phyloP scores from a whole-genome alignment of 306 rosid genomes.

The Pyrus betulifolia region DNA sequence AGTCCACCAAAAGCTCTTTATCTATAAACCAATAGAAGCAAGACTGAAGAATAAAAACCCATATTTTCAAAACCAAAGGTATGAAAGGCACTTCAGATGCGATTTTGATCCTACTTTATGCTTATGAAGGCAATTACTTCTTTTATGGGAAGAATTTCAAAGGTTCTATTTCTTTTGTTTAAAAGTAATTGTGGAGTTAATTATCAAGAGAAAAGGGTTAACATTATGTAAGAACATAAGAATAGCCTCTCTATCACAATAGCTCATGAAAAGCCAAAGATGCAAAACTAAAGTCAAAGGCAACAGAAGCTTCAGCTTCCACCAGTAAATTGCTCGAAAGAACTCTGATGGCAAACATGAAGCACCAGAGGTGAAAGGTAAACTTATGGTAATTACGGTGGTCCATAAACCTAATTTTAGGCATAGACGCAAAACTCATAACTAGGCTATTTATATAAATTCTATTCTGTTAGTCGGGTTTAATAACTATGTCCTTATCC shows the following conservation, averaged over 20 bases:
- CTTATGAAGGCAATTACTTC: neutral
- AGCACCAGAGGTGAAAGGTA: neutral
- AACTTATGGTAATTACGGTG: neutral
- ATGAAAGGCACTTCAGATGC: neutral
- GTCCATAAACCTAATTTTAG: neutral
- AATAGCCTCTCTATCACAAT: neutral
- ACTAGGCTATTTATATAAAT: neutral
- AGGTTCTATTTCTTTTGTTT: neutral
- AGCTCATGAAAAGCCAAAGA: neutral
- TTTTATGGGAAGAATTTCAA: neutral
- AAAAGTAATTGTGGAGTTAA: neutral
- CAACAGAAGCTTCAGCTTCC: neutral
- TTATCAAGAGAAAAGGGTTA: neutral
- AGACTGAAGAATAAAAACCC: neutral
- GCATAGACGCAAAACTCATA: neutral
- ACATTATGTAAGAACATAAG: neutral
- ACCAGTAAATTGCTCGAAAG: neutral
- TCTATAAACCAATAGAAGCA: neutral
- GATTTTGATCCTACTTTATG: neutral
- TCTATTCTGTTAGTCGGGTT: neutral
- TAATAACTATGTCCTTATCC: neutral
- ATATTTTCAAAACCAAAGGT: neutral
- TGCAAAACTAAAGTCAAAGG: neutral
- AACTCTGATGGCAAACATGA: neutral
- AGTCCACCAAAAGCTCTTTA: neutral